phyloP scores from a whole-genome alignment of 768 basidiomycete genomes.

The Suillus discolor region DNA sequence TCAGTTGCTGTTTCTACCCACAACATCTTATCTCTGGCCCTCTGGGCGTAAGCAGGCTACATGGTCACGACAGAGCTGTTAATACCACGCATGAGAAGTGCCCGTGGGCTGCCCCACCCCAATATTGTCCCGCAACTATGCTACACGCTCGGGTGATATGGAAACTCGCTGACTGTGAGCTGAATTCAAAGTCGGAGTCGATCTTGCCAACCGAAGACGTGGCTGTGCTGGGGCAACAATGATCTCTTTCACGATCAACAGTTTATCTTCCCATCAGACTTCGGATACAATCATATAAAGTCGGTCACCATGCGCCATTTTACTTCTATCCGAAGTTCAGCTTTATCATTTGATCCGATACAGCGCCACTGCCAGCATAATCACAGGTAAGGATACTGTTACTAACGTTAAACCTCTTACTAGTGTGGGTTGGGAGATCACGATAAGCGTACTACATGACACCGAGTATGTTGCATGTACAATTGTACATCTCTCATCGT shows the following conservation, averaged over 20 bases:
- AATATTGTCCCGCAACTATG: background rate
- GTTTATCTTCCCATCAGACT: background rate
- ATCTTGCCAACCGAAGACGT: background rate
- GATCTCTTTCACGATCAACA: background rate
- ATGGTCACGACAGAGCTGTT: too few relatives aligned
- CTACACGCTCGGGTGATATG: background rate
- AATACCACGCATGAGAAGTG: too few relatives aligned
- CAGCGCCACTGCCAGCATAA: conserved; percentile 3
- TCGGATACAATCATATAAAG: background rate
- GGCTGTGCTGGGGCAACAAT: background rate
- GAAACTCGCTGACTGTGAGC: background rate
- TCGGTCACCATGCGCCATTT: background rate
- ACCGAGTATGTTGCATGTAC: background rate
- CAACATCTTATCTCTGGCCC: background rate
- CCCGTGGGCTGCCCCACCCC: background rate
- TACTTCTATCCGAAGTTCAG: background rate
- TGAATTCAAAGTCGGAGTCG: background rate
- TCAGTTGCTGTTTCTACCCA: background rate
- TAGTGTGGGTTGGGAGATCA: background rate
- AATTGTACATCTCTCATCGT: background rate
- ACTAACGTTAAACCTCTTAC: background rate
- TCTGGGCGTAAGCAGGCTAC: too few relatives aligned
- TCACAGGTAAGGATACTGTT: background rate
- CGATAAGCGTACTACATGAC: background rate
- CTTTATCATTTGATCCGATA: background rate